phyloP scores from a whole-genome alignment of 2,329 filamentous ascomycete species.

The Sporothrix protearum region DNA sequence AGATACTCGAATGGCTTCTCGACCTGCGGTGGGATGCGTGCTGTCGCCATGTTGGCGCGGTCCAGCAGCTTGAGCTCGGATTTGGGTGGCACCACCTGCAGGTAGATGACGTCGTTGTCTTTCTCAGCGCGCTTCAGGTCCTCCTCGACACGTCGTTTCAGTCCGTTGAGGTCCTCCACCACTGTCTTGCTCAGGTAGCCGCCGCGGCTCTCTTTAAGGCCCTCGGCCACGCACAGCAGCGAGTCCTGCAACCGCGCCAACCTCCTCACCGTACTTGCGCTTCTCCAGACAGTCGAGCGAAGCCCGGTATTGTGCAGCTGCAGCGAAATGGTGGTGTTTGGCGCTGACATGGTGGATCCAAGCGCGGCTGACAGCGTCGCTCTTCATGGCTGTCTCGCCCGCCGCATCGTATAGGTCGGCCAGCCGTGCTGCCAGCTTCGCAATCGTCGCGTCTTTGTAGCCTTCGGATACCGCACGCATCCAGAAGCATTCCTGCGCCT shows the following conservation, averaged over 20 bases:
- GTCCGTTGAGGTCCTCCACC: conserved; percentile 71
- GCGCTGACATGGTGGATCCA: conserved; percentile 98
- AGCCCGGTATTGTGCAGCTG: conserved; percentile 87
- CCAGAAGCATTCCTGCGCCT: conserved; percentile 98
- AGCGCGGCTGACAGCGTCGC: conserved; percentile 81
- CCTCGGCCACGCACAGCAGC: conserved; percentile 77
- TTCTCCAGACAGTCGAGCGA: conserved; percentile 91
- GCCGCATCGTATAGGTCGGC: conserved; percentile 86
- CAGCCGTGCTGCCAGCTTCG: conserved; percentile 82
- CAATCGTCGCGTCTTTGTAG: conserved; percentile 87
- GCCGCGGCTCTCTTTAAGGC: conserved; percentile 71
- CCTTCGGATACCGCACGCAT: conserved; percentile 92
- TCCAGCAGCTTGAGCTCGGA: conserved; percentile 82
- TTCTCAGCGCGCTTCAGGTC: conserved; percentile 90
- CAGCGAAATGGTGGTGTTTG: conserved; percentile 96
- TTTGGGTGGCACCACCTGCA: conserved; percentile 76
- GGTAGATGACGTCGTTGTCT: conserved; percentile 94
- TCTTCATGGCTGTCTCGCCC: conserved; percentile 81
- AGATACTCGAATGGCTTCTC: conserved; percentile 75
- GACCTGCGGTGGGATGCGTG: conserved; percentile 76
- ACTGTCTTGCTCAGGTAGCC: conserved; percentile 78
- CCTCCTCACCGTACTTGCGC: conserved; percentile 90
- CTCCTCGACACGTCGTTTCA: conserved; percentile 79
- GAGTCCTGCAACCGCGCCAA: conserved; percentile 85
- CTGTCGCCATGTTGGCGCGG: conserved; percentile 80